Conservation (phyloP, 129 eudicot species). For the Centella asiatica region DNA sequence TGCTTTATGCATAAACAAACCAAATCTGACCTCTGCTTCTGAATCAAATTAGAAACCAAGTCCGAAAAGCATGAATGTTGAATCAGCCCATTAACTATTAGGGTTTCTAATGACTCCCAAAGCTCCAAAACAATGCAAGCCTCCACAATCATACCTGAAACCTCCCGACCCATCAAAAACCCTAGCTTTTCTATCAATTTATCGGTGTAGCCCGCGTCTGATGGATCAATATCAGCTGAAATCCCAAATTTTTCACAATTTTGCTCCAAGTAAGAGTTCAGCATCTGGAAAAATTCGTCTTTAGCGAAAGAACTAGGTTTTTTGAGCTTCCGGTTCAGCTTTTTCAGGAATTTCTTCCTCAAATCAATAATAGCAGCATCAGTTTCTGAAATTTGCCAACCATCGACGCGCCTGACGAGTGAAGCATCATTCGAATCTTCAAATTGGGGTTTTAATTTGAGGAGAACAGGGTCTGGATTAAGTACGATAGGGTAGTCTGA, state of each 20-base stretch:
- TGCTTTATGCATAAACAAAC: slow-evolving; percentile 57
- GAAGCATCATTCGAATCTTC: slow-evolving; percentile 15
- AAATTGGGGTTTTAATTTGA: slow-evolving; percentile 27
- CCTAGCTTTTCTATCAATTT: slow-evolving; percentile 33
- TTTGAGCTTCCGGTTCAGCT: slow-evolving; percentile 38
- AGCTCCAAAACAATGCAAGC: slow-evolving; percentile 44
- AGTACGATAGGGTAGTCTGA: slow-evolving; percentile 41
- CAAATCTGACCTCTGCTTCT: slow-evolving; percentile 45
- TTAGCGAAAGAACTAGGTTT: slow-evolving; percentile 27
- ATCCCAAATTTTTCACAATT: slow-evolving; percentile 26
- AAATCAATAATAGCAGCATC: slow-evolving; percentile 35
- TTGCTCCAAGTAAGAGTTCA: slow-evolving; percentile 30
- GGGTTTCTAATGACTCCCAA: slow-evolving; percentile 51
- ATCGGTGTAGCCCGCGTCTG: slow-evolving; percentile 18
- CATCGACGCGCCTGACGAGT: slow-evolving; percentile 29
- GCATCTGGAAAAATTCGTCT: slow-evolving; percentile 24
- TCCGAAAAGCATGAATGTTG: slow-evolving; percentile 24
- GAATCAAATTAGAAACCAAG: slow-evolving; percentile 44
- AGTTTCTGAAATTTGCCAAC: slow-evolving; percentile 40
- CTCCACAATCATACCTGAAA: slow-evolving; percentile 52
- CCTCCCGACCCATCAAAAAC: slow-evolving; percentile 45
- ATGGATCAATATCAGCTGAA: background rate
- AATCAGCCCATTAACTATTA: slow-evolving; percentile 38
- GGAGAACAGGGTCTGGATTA: slow-evolving; percentile 46
- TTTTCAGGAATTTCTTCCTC: slow-evolving; percentile 27